phyloP scores from a whole-genome alignment of 768 basidiomycete species.

The Suillus alpinus region DNA sequence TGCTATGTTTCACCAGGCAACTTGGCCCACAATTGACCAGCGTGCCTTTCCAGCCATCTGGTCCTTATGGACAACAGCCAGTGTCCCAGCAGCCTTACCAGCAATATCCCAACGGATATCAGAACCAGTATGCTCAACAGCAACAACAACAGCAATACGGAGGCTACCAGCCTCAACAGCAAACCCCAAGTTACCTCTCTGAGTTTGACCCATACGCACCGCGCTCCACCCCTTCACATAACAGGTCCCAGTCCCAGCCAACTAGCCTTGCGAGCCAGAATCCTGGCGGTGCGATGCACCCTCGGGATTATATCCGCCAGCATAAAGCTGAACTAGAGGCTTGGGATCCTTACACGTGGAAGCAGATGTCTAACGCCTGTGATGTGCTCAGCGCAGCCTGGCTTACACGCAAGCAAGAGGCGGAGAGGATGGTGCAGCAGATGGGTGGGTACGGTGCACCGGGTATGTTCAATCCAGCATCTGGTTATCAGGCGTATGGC shows the following conservation, averaged over 20 bases:
- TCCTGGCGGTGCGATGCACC: constrained; percentile 47
- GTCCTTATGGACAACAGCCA: constrained; percentile 58
- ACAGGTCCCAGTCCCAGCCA: background rate
- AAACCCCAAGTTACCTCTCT: constrained; percentile 26
- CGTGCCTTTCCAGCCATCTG: constrained; percentile 46
- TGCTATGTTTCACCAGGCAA: constrained; percentile 18
- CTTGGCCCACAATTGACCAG: constrained; percentile 31
- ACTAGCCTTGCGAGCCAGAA: constrained; percentile 7
- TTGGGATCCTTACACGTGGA: constrained; percentile 73
- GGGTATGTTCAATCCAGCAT: constrained; percentile 21
- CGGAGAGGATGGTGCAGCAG: constrained; percentile 45
- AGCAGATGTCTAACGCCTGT: constrained; percentile 60
- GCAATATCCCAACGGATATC: constrained; percentile 22
- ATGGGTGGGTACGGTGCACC: constrained; percentile 40
- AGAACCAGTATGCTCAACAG: constrained; percentile 19
- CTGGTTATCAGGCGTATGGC: constrained; percentile 40
- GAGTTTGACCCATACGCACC: constrained; percentile 42
- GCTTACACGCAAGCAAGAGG: constrained; percentile 56
- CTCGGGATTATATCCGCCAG: constrained; percentile 61
- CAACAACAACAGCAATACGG: constrained; percentile 20
- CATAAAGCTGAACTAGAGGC: constrained; percentile 68
- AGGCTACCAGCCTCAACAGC: constrained; percentile 24
- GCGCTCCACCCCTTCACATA: constrained; percentile 13
- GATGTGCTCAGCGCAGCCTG: constrained; percentile 67
- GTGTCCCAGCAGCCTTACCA: constrained; percentile 23